A percentile compares a stretch with the other conserved stretches of the same genome.
These are phyloP conservation scores for Annulohypoxylon bovei DNA, from an alignment of 495 filamentous ascomycete species.

Conservation along the genomic window DNA sequence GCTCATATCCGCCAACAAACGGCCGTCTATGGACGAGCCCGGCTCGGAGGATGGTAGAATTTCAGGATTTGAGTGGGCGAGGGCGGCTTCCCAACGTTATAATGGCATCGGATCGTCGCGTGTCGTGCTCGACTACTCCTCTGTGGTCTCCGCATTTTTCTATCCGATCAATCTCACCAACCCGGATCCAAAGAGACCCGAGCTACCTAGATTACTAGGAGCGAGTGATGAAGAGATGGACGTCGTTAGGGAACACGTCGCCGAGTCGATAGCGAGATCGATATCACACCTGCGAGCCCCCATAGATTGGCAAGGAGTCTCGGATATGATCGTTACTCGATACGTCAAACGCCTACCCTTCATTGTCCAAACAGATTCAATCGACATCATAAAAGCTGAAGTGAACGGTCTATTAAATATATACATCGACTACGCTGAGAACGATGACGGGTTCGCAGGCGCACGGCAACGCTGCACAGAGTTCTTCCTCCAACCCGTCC, in stretches of 20 bases:
- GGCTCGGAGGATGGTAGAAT: conserved; percentile 5
- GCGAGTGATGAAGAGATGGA: conserved; percentile 51
- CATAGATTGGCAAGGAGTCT: conserved; percentile 69
- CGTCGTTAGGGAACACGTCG: conserved; percentile 55
- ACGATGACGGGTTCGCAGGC: conserved; percentile 45
- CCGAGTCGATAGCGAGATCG: conserved; percentile 47
- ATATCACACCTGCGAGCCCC: background rate
- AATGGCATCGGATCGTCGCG: conserved; percentile 64
- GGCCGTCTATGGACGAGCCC: conserved; percentile 1
- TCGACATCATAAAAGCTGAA: conserved; percentile 54
- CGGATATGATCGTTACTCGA: conserved; percentile 68
- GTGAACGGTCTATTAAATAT: conserved; percentile 58
- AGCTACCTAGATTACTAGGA: conserved; percentile 60
- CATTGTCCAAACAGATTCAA: conserved; percentile 51
- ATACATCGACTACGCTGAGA: conserved; percentile 56
- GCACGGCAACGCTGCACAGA: conserved; percentile 60
- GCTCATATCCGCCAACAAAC: conserved; percentile 26
- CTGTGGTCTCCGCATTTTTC: conserved; percentile 68
- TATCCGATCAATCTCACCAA: conserved; percentile 66
- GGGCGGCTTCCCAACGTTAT: conserved; percentile 66
- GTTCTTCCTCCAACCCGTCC: conserved; percentile 56
- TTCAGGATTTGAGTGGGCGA: conserved; percentile 45
- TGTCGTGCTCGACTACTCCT: conserved; percentile 67
- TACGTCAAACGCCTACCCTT: conserved; percentile 64
- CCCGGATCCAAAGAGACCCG: conserved; percentile 45